phyloP scores from a whole-genome alignment of 306 rosid species.

The barrel medic (Medicago truncatula) region MtrunA17r5.0-ANR NC_053045.1:25579001-25579500 shows the following conservation, averaged over 20 bases:
- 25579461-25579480: background rate
- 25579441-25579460: constrained; percentile 15
- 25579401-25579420: constrained; percentile 4
- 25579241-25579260: constrained; percentile 1
- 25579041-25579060: no score
- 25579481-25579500: background rate
- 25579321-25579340: constrained; percentile 57
- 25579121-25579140: constrained; percentile 6
- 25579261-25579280: background rate
- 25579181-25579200: constrained; percentile 8
- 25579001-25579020: no score
- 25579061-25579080: no score
- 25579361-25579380: constrained; percentile 89
- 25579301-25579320: background rate
- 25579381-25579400: constrained; percentile 59
- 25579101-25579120: background rate
- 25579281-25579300: background rate
- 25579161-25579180: constrained; percentile 1
- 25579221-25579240: constrained; percentile 10
- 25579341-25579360: constrained; percentile 89
- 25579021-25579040: no score
- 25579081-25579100: background rate
- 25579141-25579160: constrained; percentile 2
- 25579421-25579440: constrained; percentile 17
- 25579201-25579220: constrained; percentile 19